Evolutionary conservation across 345 rosid genomes (phyloP).

Genomic region (Brassica napus): DNA sequence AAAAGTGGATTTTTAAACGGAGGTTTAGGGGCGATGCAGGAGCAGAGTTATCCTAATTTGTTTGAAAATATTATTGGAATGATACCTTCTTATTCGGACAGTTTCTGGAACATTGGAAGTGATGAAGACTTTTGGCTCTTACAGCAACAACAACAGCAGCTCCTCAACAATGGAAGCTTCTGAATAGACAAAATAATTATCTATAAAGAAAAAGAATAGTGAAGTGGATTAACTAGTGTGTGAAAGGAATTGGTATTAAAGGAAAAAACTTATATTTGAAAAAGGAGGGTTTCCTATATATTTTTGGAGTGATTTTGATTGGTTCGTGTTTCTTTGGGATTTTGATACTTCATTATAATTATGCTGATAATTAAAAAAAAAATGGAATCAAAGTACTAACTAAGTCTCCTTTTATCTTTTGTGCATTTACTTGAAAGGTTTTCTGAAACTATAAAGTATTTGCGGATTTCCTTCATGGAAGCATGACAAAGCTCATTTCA

Average conservation of each 20-base stretch:
- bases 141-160: conserved; percentile 47
- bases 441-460: background rate
- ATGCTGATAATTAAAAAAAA: background rate
- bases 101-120: conserved; percentile 48
- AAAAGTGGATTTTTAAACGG: conserved; percentile 37
- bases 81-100: conserved; percentile 47
- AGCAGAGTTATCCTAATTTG: conserved; percentile 40
- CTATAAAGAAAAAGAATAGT: background rate
- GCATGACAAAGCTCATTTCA: background rate
- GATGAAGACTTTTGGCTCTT: conserved; percentile 64
- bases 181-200: conserved; percentile 38
- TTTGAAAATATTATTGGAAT: conserved; percentile 43
- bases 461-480: background rate
- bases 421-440: background rate
- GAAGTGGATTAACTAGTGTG: conserved; percentile 2
- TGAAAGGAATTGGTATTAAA: conserved; percentile 23
- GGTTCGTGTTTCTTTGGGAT: background rate
- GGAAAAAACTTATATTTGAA: background rate
- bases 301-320: background rate
- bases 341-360: background rate
- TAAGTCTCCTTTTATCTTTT: background rate
- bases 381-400: background rate
- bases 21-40: conserved; percentile 38
- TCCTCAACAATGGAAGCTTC: conserved; percentile 48
- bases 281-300: conserved; percentile 6